These are phyloP conservation scores for Zasmidium cellare DNA, from an alignment of 2,329 filamentous ascomycete species.

Conservation along the genomic window DNA sequence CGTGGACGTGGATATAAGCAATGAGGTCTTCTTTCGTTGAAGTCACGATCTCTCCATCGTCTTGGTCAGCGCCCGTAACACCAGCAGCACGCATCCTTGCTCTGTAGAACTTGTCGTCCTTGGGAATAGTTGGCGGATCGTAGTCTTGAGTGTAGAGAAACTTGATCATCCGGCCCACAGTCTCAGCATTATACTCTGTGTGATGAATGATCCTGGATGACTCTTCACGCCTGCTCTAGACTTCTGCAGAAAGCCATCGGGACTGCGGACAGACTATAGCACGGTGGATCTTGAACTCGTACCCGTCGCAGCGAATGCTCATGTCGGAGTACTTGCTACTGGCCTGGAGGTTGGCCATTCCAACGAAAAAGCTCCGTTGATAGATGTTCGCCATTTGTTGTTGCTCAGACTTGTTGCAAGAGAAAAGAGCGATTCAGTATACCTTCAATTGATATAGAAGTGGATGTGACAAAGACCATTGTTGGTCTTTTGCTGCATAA, in stretches of 20 bases:
- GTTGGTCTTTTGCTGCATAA: too few relatives aligned
- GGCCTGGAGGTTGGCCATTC: too few relatives aligned
- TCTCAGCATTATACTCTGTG: constrained; percentile 1
- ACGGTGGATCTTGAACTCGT: background rate
- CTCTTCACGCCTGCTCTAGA: constrained; percentile 1
- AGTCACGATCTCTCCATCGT: too few relatives aligned
- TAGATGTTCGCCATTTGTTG: too few relatives aligned
- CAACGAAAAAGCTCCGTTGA: too few relatives aligned
- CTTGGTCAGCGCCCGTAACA: background rate
- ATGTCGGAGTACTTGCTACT: constrained; percentile 4
- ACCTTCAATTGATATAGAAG: too few relatives aligned
- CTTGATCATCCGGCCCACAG: constrained; percentile 4
- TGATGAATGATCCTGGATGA: constrained; percentile 1
- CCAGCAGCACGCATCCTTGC: background rate
- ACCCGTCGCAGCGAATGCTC: constrained; percentile 2
- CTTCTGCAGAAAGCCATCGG: background rate
- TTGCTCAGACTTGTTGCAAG: too few relatives aligned
- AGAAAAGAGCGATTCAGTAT: too few relatives aligned
- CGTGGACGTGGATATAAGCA: background rate
- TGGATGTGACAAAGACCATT: too few relatives aligned
- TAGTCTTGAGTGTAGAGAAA: constrained; percentile 7
- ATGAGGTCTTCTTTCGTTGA: background rate
- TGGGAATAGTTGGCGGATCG: background rate
- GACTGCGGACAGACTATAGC: constrained; percentile 3
- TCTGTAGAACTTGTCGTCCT: too few relatives aligned